Evolutionary conservation across 371 early-diverging fungal genomes (phyloP), one percentile per base, ranked within the genome.

Genomic region (Rhizopus stolonifer): DNA sequence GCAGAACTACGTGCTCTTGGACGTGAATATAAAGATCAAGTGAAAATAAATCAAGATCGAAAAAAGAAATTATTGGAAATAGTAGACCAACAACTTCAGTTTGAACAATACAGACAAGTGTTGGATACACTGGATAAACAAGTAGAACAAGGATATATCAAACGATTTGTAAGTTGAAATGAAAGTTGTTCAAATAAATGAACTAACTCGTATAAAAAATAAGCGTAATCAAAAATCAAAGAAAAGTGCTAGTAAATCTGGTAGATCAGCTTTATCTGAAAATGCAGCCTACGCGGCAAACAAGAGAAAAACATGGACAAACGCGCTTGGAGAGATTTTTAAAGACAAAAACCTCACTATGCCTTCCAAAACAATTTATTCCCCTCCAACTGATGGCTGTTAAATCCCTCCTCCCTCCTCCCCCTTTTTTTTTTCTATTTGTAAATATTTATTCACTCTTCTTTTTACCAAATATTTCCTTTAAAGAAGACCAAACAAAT

Each of bases 61-160:
- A 91, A 90, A 58, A 78, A 74, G 25, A 70, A 73, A 19, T 67
- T 94, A 40, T 61, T 85, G n/a, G 74, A 86, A 6, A 73, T 87
- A 3, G 91, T 90, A 2, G 78, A 83, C 31, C 77, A 81, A 23
- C 86, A 90, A 64, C 75, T 92, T 40, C 94, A 88, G 2, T 92
- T 77, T 65, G 94, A 95, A 58, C 92, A 95, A 66, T 94, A 91
- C 70, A 84, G 84, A 23, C 81, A 84, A 39, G 87, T 95, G 5
- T 72, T 95, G 54, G 94, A 94, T 52, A 90, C 88, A 43, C 66
- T 92, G 22, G 92, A 94, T 64, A 83, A 83, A 55, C 90, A 90
- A 61, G 86, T 94, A 10, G 94, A 93, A 57, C 84, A 85, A 57
- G 83, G 87, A 43, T 95, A 89, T 59, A 60, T 82, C 34, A 92